These are phyloP conservation scores for Microsporum ferrugineum DNA, from an alignment of 2,329 filamentous ascomycete species.

Conservation along the genomic window DNA sequence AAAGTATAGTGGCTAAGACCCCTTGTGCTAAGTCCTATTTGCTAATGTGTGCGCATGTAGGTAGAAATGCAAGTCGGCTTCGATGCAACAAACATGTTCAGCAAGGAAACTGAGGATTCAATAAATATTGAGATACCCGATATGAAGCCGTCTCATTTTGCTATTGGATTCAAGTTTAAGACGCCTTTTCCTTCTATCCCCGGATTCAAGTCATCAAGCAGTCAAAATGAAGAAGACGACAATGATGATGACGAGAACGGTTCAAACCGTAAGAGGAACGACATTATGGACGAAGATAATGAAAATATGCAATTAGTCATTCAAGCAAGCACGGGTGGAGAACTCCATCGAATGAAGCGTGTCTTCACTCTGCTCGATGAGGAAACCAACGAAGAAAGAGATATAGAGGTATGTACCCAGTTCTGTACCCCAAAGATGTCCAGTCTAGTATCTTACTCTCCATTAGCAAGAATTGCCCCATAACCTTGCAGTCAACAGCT, in stretches of 20 bases:
- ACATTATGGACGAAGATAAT: conserved; percentile 10
- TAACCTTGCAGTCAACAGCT: conserved; percentile 19
- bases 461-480: conserved; percentile 23
- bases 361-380: conserved; percentile 17
- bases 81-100: conserved; percentile 27
- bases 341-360: conserved; percentile 19
- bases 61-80: conserved; percentile 25
- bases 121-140: conserved; percentile 21
- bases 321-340: conserved; percentile 24
- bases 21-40: neutral
- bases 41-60: conserved; percentile 13
- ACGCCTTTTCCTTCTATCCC: conserved; percentile 23
- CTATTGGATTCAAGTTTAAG: conserved; percentile 26
- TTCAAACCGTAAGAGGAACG: conserved; percentile 6
- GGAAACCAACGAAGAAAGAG: conserved; percentile 20
- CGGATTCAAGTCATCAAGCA: conserved; percentile 11
- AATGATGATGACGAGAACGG: conserved; percentile 15
- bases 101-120: conserved; percentile 21
- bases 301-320: conserved; percentile 22
- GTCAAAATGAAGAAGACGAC: conserved; percentile 12
- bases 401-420: conserved; percentile 19
- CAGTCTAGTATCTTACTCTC: conserved; percentile 9
- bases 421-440: neutral
- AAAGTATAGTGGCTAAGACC: conserved; percentile 22
- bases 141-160: conserved; percentile 17